Evolutionary conservation across 306 rosid species (phyloP).

Genomic region (Datisca glomerata): DNA sequence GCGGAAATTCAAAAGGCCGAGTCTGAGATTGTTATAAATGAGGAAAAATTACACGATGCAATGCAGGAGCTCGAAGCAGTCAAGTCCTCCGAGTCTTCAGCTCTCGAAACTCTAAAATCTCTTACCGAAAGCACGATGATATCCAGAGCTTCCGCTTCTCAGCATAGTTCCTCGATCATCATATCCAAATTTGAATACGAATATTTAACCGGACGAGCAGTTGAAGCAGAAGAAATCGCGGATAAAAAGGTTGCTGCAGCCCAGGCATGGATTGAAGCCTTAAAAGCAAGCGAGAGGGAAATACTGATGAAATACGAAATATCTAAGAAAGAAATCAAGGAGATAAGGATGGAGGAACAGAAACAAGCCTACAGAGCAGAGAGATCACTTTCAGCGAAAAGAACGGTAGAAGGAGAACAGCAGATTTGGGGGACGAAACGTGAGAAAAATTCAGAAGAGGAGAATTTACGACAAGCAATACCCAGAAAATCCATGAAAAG

Average conservation of each 20-base stretch:
- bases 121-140: constrained; percentile 43
- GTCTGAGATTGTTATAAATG: constrained; percentile 37
- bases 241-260: constrained; percentile 78
- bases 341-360: constrained; percentile 34
- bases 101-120: constrained; percentile 50
- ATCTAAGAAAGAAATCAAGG: constrained; percentile 41
- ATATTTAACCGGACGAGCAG: constrained; percentile 59
- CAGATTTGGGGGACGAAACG: constrained; percentile 30
- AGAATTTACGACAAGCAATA: constrained; percentile 16
- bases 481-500: constrained; percentile 37
- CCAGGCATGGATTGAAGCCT: constrained; percentile 78
- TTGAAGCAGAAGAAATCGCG: constrained; percentile 65
- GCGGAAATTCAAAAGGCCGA: constrained; percentile 40
- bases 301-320: constrained; percentile 38
- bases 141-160: constrained; percentile 39
- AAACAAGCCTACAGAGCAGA: constrained; percentile 19
- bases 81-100: constrained; percentile 43
- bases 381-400: constrained; percentile 24
- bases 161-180: constrained; percentile 43
- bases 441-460: constrained; percentile 26
- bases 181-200: constrained; percentile 76
- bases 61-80: constrained; percentile 60
- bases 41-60: constrained; percentile 47
- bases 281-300: constrained; percentile 85
- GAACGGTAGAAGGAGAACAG: constrained; percentile 30